Evolutionary conservation across 2,329 filamentous ascomycete genomes (phyloP).

Genomic region (Colletotrichum camelliae): DNA sequence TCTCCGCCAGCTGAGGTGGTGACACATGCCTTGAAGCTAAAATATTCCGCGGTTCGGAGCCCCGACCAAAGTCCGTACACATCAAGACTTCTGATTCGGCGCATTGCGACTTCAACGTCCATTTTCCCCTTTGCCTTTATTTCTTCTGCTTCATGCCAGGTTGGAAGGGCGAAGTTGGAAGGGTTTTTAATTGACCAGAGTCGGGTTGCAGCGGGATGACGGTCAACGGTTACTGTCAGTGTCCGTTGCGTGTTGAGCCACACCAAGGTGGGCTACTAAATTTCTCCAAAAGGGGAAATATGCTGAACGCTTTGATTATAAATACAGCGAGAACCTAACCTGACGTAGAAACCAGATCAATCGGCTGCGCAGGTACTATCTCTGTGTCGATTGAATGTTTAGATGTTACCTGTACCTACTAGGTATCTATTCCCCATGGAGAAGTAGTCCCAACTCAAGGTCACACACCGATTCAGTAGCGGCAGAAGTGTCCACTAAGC

Average conservation of each 20-base stretch:
- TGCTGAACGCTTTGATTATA: neutral
- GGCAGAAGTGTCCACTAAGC: neutral
- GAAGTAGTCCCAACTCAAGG: neutral
- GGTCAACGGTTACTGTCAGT: neutral
- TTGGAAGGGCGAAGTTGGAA: neutral
- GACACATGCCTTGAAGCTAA: neutral
- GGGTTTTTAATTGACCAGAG: neutral
- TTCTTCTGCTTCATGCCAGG: neutral
- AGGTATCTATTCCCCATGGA: neutral
- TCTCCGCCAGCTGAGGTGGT: neutral
- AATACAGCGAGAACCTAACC: neutral
- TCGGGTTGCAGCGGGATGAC: neutral
- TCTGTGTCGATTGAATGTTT: neutral
- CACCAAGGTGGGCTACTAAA: neutral
- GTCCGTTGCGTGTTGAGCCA: neutral
- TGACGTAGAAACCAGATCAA: fast-evolving
- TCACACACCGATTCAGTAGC: neutral
- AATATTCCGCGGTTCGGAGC: neutral
- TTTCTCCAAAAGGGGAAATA: neutral
- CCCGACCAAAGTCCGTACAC: neutral
- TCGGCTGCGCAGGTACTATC: fast-evolving
- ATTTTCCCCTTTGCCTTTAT: neutral
- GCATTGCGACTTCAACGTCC: fast-evolving
- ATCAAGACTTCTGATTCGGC: neutral
- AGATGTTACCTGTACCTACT: neutral